Evolutionary conservation across 208 protist genomes (phyloP), one percentile per base, ranked within the genome.

Genomic region (Jaenimonas drosophilae): DNA sequence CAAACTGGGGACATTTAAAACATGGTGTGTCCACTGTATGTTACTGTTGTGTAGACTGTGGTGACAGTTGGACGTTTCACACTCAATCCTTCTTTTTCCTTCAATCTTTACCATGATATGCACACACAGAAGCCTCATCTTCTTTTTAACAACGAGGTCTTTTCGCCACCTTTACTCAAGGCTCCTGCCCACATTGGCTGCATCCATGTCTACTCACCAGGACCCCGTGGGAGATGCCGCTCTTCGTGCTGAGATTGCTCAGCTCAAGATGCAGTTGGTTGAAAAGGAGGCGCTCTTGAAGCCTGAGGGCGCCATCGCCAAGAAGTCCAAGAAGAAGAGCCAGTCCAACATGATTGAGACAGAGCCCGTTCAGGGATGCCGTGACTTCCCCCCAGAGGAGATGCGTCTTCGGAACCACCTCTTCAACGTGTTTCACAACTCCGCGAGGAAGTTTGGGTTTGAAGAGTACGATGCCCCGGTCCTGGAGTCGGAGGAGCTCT

Each of bases 401-500:
- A 97, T 98, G 93, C 80, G 90, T 14, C 20, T 76, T 31, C 78
- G 91, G 32, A 82, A 72, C 39, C 84, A 91, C 75, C 69, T 98
- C 26, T 98, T 98, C 59, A 62, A 59, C 40, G 67, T 76, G 25
- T 98, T 97, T 60, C 71, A 76, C 48, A 63, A 76, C 17, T 79
- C 80, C 5, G 86, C 90, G 14, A 57, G 57, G 19, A 31, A 33
- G 23, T 95, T 95, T 64, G 91, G 88, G 21, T 97, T 97, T 53
- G 89, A 96, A 66, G 90, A 97, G 76, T 98, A 98, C 64, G 95
- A 98, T 60, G 93, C 95, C 25, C 93, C 95, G 6, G 88, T 97
- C 19, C 75, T 97, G 6, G 87, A 97, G 66, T 82, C 79, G 12
- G 88, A 95, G 70, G 81, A 93, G 57, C 67, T 96, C 27, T 96